Base-by-base conservation (phyloP, 2,329 filamentous ascomycete species). In the Cytospora schulzeri region DNA sequence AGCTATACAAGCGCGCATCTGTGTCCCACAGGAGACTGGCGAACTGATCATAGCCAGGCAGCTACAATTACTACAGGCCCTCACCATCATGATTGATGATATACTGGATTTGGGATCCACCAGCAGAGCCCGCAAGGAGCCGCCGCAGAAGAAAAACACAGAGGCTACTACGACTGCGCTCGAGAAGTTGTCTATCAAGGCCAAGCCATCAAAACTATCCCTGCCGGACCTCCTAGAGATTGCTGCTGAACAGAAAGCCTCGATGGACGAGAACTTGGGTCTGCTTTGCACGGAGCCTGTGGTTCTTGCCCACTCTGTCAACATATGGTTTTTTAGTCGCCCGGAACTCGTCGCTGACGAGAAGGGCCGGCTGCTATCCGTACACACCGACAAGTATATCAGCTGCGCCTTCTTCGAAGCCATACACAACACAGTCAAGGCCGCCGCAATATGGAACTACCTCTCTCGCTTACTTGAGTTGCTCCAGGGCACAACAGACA, bases 321-420 rank as follows among this genome's bases (percentile, higher is more conserved):
- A 77, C 33, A 45, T 67, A 8, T 74, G 70, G 63, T 79, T 80
- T 68, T 78, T 74, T 63, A 80, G 72, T 60, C 72, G 74, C 1
- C 76, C 77, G 0, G 79, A 82, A 65, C 72, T 81, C 4, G 63
- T 83, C 0, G 66, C 72, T 0, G 81, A 84, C 57, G 79, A 83
- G 50, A 78, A 76, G 57, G 81, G 81, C 1, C 74, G 77, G 1
- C 65, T 54, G 0, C 54, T 80, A 2, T 76, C 77, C 0, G 70
- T 73, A 1, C 63, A 74, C n/a, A 78, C 75, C 0, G 78, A 83
- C 58, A 78, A 72, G 24, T 76, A 78, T 65, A 77, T 81, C 63
- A 80, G 76, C 60, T 69, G 68, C 2, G 72, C 78, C 1, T 65
- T 83, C 1, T 76, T 84, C 1, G 80, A 83, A 14, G 70, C 74